Evolutionary conservation across 345 rosid species (phyloP).

Genomic region (Erysimum cheiranthoides): DNA sequence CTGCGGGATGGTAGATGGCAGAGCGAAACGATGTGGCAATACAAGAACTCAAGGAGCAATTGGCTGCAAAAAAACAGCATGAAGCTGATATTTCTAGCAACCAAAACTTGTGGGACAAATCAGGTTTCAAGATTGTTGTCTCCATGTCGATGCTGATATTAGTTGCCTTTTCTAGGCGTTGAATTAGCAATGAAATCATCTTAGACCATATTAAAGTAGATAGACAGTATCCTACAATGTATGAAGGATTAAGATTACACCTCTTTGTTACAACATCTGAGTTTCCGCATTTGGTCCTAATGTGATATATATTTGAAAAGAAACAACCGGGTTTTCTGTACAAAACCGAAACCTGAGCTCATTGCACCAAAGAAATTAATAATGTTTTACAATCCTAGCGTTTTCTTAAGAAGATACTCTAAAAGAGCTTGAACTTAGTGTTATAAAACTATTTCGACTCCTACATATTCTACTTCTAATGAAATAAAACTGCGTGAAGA

Average conservation of each 20-base stretch:
- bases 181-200: constrained; percentile 24
- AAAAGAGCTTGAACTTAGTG: constrained; percentile 18
- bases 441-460: constrained; percentile 29
- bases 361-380: constrained; percentile 37
- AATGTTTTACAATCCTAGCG: constrained; percentile 36
- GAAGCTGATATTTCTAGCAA: constrained; percentile 47
- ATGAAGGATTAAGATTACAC: constrained; percentile 28
- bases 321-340: constrained; percentile 32
- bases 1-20: constrained; percentile 62
- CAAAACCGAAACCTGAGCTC: constrained; percentile 32
- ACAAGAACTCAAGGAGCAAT: constrained; percentile 70
- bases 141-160: constrained; percentile 89
- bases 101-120: constrained; percentile 81
- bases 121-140: constrained; percentile 79
- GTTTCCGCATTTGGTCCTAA: constrained; percentile 29
- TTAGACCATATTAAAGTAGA: constrained; percentile 28
- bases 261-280: constrained; percentile 32
- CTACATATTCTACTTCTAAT: constrained; percentile 36
- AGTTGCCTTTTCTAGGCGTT: constrained; percentile 81
- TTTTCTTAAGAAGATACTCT: constrained; percentile 21
- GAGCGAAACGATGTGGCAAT: constrained; percentile 80
- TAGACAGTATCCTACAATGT: constrained; percentile 28
- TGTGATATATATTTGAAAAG: constrained; percentile 4
- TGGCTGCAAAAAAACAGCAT: constrained; percentile 56
- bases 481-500: constrained; percentile 31